Conservation (phyloP, 441 rosid genomes). For the Cnidoscolus chayamansa region DNA sequence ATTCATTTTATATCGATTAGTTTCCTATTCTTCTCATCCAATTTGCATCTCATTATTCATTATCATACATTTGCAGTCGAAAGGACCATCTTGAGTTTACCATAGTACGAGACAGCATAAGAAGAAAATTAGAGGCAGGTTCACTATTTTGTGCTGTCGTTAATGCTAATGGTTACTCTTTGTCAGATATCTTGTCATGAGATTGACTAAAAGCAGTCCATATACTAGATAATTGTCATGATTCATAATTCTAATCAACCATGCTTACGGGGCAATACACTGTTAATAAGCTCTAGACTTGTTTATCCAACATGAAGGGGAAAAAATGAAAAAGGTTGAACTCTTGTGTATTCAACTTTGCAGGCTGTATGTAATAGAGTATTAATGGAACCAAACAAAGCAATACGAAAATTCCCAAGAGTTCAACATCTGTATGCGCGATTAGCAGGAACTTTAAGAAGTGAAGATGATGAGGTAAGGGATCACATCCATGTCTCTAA, state of each 20-base stretch:
- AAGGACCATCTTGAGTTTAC: slow-evolving; percentile 90
- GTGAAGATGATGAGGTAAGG: slow-evolving; percentile 81
- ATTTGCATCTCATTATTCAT: not conserved
- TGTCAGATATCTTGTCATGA: not conserved
- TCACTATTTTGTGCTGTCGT: slow-evolving; percentile 18
- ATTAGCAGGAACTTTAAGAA: slow-evolving; percentile 59
- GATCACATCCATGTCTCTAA: not conserved
- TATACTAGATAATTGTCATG: not conserved
- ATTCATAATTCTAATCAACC: not conserved
- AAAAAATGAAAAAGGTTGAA: not conserved
- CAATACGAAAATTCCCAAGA: slow-evolving; percentile 74
- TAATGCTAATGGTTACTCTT: not conserved
- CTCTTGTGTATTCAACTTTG: slow-evolving; percentile 23
- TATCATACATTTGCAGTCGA: slow-evolving; percentile 43
- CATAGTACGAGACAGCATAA: slow-evolving; percentile 83
- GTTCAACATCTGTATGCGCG: slow-evolving; percentile 83
- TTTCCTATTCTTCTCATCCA: slow-evolving; percentile 5
- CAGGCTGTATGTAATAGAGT: slow-evolving; percentile 69
- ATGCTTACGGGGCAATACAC: not conserved
- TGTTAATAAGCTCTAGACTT: not conserved
- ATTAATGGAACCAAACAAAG: slow-evolving; percentile 64
- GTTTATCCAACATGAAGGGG: not conserved
- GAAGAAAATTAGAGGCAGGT: slow-evolving; percentile 71
- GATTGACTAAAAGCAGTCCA: not conserved
- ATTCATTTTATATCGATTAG: not conserved